Evolutionary conservation across 257 asterid genomes (phyloP).

Genomic region (Avicennia marina): DNA sequence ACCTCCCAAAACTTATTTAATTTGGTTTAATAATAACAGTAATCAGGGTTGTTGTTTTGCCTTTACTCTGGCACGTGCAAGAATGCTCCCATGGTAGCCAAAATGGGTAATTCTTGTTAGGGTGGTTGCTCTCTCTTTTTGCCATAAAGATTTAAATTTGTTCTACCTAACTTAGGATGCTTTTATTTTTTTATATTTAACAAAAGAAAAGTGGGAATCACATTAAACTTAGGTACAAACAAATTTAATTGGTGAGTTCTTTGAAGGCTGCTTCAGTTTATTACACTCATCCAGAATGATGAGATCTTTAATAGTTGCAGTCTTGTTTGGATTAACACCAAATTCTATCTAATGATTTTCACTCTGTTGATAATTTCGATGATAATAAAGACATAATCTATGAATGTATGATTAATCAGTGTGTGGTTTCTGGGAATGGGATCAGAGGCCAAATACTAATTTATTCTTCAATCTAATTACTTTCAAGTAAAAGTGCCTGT

Average conservation of each 20-base stretch:
- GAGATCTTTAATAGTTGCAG: too few species aligned
- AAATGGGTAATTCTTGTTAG: too few species aligned
- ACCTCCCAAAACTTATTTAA: too few species aligned
- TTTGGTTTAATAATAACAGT: background rate
- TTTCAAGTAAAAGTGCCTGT: constrained; percentile 15
- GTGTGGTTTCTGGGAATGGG: background rate
- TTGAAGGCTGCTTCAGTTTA: too few species aligned
- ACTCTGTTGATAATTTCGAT: background rate
- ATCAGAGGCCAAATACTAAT: constrained; percentile 3
- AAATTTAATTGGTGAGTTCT: too few species aligned
- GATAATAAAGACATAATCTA: background rate
- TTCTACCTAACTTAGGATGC: too few species aligned
- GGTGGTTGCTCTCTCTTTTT: too few species aligned
- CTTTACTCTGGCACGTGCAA: background rate
- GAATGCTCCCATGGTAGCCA: background rate
- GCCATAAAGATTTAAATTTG: too few species aligned
- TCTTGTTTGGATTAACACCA: constrained; percentile 20
- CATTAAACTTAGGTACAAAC: too few species aligned
- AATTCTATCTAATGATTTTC: background rate
- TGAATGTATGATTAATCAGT: background rate
- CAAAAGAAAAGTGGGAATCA: too few species aligned
- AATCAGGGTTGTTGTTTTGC: background rate
- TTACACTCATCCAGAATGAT: too few species aligned
- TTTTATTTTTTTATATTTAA: background rate
- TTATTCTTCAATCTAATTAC: constrained; percentile 7